A percentile compares a stretch with the other conserved stretches of the same genome.
phyloP scores from a whole-genome alignment of 441 rosid genomes.

The Corymbia calophylla region DNA sequence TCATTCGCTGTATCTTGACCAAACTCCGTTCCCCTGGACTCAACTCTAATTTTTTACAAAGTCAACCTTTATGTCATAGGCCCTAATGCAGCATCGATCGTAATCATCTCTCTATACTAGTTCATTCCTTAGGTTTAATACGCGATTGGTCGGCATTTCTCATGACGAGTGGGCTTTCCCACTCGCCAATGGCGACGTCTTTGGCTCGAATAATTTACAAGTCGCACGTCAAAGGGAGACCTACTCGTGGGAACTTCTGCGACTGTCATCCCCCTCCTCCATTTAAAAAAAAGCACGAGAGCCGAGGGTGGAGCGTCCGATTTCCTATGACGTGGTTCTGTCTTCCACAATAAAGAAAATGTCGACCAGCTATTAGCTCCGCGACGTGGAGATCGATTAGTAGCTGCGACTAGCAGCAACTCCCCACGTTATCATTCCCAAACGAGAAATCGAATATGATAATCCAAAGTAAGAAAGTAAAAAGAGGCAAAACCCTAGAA shows the following conservation, averaged over 20 bases:
- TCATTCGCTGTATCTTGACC: neutral
- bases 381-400: neutral
- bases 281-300: neutral
- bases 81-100: neutral
- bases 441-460: neutral
- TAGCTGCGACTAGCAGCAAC: neutral
- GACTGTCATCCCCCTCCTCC: neutral
- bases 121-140: neutral
- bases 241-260: neutral
- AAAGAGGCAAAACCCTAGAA: neutral
- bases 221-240: neutral
- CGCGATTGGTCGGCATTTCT: neutral
- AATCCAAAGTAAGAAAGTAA: neutral
- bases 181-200: neutral
- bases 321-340: neutral
- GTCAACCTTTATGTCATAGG: neutral
- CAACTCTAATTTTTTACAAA: too few relatives aligned
- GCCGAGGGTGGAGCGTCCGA: neutral
- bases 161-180: neutral
- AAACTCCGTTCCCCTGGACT: neutral
- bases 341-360: neutral
- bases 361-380: neutral
- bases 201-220: neutral
- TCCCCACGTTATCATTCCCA: neutral
- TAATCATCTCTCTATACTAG: neutral